These are phyloP conservation scores for Carpinus fangiana DNA, from an alignment of 306 rosid species.

Conservation along the genomic window DNA sequence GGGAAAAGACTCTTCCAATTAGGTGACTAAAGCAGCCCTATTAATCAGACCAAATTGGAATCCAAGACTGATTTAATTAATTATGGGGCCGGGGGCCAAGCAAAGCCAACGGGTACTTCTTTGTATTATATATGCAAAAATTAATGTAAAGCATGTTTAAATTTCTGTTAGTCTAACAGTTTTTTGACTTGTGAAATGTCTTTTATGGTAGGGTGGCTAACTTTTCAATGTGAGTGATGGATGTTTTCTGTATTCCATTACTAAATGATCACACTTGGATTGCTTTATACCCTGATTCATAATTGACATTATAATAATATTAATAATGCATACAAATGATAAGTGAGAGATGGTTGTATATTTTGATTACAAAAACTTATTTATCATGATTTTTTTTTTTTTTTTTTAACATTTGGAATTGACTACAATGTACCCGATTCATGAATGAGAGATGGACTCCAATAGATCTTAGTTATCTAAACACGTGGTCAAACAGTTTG, in stretches of 20 bases:
- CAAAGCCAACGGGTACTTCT: background rate
- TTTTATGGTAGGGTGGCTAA: slow-evolving; percentile 4
- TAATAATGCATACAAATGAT: too few species aligned
- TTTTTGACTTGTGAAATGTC: slow-evolving; percentile 1
- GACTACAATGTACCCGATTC: too few species aligned
- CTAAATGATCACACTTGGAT: background rate
- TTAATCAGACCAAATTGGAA: slow-evolving; percentile 21
- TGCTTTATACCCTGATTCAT: background rate
- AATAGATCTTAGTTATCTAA: too few species aligned
- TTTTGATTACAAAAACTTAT: too few species aligned
- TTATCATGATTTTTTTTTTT: too few species aligned
- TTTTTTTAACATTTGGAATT: too few species aligned
- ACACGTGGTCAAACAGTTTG: too few species aligned
- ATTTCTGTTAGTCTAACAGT: slow-evolving; percentile 4
- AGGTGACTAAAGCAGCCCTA: slow-evolving; percentile 39
- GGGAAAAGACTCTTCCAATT: slow-evolving; percentile 25
- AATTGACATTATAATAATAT: too few species aligned
- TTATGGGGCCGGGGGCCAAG: background rate
- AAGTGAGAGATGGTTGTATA: too few species aligned
- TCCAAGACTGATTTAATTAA: background rate
- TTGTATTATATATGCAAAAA: background rate
- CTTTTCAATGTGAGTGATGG: slow-evolving; percentile 1
- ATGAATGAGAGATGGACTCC: too few species aligned
- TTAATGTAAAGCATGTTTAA: too few species aligned
- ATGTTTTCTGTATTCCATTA: background rate